A percentile compares a stretch with the other conserved stretches of the same genome.
These are phyloP conservation scores for Holtermanniella nyarrowii DNA, from an alignment of 768 basidiomycete genomes.

Conservation along the genomic window DNA sequence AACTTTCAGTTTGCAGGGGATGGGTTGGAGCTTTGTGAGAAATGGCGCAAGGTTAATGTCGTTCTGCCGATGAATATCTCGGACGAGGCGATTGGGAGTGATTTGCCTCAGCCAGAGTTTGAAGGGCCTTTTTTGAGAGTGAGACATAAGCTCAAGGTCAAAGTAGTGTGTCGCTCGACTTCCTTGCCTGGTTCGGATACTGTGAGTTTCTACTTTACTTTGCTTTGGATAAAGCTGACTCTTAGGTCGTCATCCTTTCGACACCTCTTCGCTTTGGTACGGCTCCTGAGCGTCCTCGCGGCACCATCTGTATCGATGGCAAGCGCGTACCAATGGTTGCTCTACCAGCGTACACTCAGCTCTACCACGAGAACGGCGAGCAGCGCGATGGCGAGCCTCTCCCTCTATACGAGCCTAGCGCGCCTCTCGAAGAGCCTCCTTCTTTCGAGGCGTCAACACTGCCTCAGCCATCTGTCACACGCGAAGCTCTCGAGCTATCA, in stretches of 20 bases:
- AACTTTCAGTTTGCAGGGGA: slow-evolving; percentile 35
- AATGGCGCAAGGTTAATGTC: slow-evolving; percentile 37
- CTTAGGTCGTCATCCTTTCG: slow-evolving; percentile 30
- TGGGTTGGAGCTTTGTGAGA: slow-evolving; percentile 28
- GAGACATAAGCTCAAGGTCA: slow-evolving; percentile 35
- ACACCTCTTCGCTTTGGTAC: slow-evolving; percentile 37
- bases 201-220: slow-evolving; percentile 6
- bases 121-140: slow-evolving; percentile 33
- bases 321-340: neutral
- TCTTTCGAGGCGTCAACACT: neutral
- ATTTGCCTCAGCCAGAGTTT: slow-evolving; percentile 22
- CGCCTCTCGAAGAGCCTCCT: neutral
- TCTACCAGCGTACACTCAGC: slow-evolving; percentile 36
- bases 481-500: neutral
- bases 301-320: neutral
- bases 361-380: slow-evolving; percentile 39
- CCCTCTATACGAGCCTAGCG: slow-evolving; percentile 24
- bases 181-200: slow-evolving; percentile 4
- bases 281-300: slow-evolving; percentile 7
- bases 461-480: neutral
- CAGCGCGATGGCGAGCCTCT: slow-evolving; percentile 28
- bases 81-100: slow-evolving; percentile 1
- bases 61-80: slow-evolving; percentile 29
- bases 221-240: neutral
- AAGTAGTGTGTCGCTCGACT: slow-evolving; percentile 21